phyloP scores from a whole-genome alignment of 805 yeast genomes.

The Candida stauntonica region DNA sequence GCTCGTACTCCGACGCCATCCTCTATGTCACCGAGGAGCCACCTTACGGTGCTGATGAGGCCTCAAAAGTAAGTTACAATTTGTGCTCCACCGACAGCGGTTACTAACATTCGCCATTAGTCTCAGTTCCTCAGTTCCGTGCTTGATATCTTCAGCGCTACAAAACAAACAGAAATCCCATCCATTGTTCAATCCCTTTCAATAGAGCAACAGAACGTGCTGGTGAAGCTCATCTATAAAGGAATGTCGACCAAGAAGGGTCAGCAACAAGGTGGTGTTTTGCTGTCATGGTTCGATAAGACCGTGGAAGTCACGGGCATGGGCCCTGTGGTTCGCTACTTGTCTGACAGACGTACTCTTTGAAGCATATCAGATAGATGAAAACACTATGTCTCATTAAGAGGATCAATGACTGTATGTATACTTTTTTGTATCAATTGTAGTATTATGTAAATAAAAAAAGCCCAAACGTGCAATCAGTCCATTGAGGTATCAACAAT shows the following conservation, averaged over 20 bases:
- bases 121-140: slow-evolving; percentile 48
- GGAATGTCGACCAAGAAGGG: slow-evolving; percentile 78
- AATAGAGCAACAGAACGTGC: slow-evolving; percentile 64
- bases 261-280: slow-evolving; percentile 78
- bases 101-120: slow-evolving; percentile 29
- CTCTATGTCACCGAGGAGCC: slow-evolving; percentile 61
- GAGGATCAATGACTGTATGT: not conserved
- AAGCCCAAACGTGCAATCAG: too few species aligned
- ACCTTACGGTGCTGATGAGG: slow-evolving; percentile 74
- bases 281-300: slow-evolving; percentile 91
- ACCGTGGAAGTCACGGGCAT: slow-evolving; percentile 79
- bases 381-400: not conserved
- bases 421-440: too few species aligned
- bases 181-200: slow-evolving; percentile 54
- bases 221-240: slow-evolving; percentile 80
- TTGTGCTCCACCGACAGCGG: slow-evolving; percentile 21
- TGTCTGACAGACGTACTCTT: slow-evolving; percentile 81
- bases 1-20: slow-evolving; percentile 67
- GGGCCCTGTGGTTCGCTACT: slow-evolving; percentile 82
- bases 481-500: slow-evolving; percentile 14
- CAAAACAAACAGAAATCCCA: slow-evolving; percentile 63
- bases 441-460: too few species aligned
- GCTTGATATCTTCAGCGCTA: slow-evolving; percentile 65
- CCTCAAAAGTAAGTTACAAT: slow-evolving; percentile 37
- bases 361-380: slow-evolving; percentile 21